Base-by-base conservation (phyloP, 1,139 yeast species). In the Hemisphaericaspora subhashii region DNA sequence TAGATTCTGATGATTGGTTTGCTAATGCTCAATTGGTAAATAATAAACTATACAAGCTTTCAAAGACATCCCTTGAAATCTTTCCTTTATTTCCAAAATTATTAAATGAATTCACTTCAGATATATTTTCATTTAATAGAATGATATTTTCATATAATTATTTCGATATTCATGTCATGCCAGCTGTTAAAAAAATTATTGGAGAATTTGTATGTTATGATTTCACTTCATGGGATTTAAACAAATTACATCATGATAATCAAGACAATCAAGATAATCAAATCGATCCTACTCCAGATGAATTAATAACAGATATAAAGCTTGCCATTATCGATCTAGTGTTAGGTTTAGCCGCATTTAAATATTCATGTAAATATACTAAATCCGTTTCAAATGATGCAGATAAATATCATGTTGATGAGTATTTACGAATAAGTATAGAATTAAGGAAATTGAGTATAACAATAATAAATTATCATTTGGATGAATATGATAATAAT, bases 1-100 rank as follows among this genome's bases (percentile, higher is more conserved):
- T 66, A 18, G 75, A 70, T 42, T 62, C 71, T 0, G 76, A 70
- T 47, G 72, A 69, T 39, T 72, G 76, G 75, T 41, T 50, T 17
- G 68, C 68, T 0, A 53, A 55, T 26, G 51, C 52, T 4, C 46
- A 52, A 17, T 46, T 57, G 17, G 40, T 45, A 8, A 40, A 60
- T 16, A 47, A 51, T 18, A 46, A 52, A 17, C 42, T 60, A 17
- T 53, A 55, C 39, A 34, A 25, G 11, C 31, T 32, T 12, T 36
- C 44, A n/a, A 48, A 45, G 11, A 33, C 54, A 4, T 30, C 46
- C 5, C 40, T 61, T n/a, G 48, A 44, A 25, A 11, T 47, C 7
- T 30, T 35, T 4, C 47, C 52, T 8, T 44, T 55, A 7, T 58
- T 63, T 31, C 47, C 50, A 26, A 43, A 44, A 3, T 45, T 64